A percentile compares a stretch with the other conserved stretches of the same genome.
Evolutionary conservation across 2,329 filamentous ascomycete species (phyloP).

Genomic region (Stagonosporopsis cucurbitacearum): DNA sequence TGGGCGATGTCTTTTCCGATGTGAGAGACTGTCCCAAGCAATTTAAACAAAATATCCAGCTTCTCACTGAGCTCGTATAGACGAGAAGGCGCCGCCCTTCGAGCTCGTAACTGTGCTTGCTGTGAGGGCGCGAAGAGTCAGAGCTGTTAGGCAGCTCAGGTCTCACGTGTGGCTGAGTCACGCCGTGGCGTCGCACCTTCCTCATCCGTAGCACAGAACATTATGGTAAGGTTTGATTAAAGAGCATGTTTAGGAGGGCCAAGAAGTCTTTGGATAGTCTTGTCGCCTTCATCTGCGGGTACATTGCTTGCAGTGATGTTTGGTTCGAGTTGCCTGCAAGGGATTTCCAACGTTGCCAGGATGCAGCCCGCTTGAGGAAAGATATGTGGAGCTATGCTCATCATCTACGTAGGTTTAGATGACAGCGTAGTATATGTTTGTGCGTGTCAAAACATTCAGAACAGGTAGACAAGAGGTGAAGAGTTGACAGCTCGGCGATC

Average conservation of each 20-base stretch:
- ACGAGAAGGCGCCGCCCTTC: not conserved
- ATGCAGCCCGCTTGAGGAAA: not conserved
- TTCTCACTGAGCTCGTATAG: not conserved
- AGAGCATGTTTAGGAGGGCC: not conserved
- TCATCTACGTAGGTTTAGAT: not conserved
- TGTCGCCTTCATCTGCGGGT: not conserved
- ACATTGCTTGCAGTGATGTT: no score
- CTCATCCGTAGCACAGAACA: not conserved
- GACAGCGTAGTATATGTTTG: not conserved
- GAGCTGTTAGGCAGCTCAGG: not conserved
- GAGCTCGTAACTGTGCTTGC: not conserved
- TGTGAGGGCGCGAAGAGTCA: not conserved
- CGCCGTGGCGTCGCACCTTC: not conserved
- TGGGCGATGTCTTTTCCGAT: not conserved
- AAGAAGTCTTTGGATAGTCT: not conserved
- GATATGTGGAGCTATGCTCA: not conserved
- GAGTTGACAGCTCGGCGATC: slow-evolving; percentile 16
- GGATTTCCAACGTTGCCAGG: not conserved
- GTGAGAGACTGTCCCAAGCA: no score
- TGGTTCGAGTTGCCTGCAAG: no score
- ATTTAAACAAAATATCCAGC: not conserved
- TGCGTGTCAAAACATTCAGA: not conserved
- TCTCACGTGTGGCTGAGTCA: slow-evolving; percentile 4
- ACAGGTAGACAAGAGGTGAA: not conserved
- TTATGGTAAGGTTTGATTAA: not conserved